Base-by-base conservation (phyloP, 1,139 yeast species). In the Candida sojae region DNA sequence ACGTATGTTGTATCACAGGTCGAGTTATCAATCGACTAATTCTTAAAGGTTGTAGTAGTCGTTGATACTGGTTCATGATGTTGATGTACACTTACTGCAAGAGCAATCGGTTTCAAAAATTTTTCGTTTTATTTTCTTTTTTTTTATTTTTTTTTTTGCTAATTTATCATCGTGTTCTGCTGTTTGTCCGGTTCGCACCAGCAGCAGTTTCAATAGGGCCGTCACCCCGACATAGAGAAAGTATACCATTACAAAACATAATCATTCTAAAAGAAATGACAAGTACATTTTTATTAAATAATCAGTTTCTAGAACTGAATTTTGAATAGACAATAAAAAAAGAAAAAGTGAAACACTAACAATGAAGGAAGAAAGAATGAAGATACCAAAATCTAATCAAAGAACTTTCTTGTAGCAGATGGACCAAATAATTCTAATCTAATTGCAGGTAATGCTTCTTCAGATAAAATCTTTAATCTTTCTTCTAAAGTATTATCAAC, bases 401-500 rank as follows among this genome's bases (percentile, higher is more conserved):
- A 89, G 81, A 90, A 92, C 76, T 89, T 89, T 80, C 98, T 88
- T 48, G 93, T 70, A 50, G 80, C 71, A 29, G 97, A 87, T 50
- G 89, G 85, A 48, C 99, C 99, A 68, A 91, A 93, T 64, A 93
- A 75, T 61, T 91, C 96, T 56, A 87, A 76, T 73, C 98, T 86
- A 57, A 95, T 86, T 48, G 92, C 96, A 45, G 99, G 99, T 58
- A 95, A 81, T 7, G 97, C 88, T 62, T 84, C 89, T 66, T 88
- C 88, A 43, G 88, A 80, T 62, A 93, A 79, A 55, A 95, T 75
- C 62, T 84, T 81, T 64, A 93, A 82, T 72, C 99, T 88, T 75
- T 92, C 97, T 62, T 90, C 97, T 63, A 95, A 80, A 37, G 99
- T 92, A 75, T 93, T 93, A 71, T 89, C 79, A 50, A 93, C 90